Evolutionary conservation across 2,329 filamentous ascomycete genomes (phyloP).

Genomic region (Fusarium tjaetaba): DNA sequence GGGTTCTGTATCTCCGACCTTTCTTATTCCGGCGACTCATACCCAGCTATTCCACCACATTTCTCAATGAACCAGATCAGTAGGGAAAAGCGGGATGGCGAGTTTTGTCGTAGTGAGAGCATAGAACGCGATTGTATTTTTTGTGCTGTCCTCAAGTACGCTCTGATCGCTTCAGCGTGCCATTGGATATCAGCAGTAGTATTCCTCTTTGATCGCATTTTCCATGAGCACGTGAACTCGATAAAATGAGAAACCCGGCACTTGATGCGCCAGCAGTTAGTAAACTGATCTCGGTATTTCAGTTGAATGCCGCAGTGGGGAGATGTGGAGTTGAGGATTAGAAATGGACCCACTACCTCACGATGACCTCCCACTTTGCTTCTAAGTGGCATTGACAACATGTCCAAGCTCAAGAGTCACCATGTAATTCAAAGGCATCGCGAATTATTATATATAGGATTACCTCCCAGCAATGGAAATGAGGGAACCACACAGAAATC

Average conservation of each 20-base stretch:
- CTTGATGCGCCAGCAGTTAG: background rate
- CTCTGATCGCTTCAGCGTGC: background rate
- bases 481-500: accelerated
- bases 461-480: accelerated
- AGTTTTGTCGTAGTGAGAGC: background rate
- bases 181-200: background rate
- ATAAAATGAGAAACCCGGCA: background rate
- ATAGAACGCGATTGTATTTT: background rate
- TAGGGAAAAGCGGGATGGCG: accelerated
- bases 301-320: background rate
- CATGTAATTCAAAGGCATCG: accelerated
- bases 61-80: background rate
- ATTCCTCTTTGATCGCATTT: too few species aligned
- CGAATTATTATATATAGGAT: background rate
- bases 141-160: background rate
- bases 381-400: too few species aligned
- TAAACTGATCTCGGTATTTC: background rate
- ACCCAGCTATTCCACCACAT: accelerated
- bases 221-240: accelerated
- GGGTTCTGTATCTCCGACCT: background rate
- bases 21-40: background rate
- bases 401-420: background rate
- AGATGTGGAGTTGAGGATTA: background rate
- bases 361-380: background rate
- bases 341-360: background rate